Conservation (phyloP, 192 early-diverging fungal genomes). For the Gigaspora rosea region DNA sequence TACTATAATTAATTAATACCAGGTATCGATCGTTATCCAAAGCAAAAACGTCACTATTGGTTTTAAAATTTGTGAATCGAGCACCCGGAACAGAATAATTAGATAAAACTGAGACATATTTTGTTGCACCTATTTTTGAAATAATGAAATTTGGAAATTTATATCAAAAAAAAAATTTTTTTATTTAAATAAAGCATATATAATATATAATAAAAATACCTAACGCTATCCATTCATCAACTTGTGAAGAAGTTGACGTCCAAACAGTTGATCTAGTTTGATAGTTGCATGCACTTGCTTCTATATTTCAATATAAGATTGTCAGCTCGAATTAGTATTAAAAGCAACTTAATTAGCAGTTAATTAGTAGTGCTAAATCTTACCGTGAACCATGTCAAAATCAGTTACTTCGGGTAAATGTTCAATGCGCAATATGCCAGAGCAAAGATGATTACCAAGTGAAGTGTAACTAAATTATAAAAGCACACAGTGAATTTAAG, state of each 20-base stretch:
- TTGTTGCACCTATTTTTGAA: not conserved
- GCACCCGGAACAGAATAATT: not conserved
- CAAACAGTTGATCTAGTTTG: not conserved
- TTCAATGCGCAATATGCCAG: not conserved
- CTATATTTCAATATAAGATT: not conserved
- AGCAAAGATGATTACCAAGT: not conserved
- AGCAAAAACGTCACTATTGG: constrained; percentile 21
- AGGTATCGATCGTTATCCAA: not conserved
- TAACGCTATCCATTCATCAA: not conserved
- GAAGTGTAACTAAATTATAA: not conserved
- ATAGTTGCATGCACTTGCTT: not conserved
- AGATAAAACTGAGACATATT: not conserved
- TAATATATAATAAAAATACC: not conserved
- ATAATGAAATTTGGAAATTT: not conserved
- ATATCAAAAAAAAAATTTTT: too few relatives aligned
- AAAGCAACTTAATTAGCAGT: not conserved
- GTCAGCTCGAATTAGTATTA: too few relatives aligned
- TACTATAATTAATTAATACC: not conserved
- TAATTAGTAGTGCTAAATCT: not conserved
- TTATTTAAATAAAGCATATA: too few relatives aligned
- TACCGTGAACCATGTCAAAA: not conserved
- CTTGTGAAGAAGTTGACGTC: not conserved
- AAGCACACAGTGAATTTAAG: not conserved
- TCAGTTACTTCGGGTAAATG: not conserved
- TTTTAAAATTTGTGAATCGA: not conserved